Evolutionary conservation across 495 filamentous ascomycete genomes (phyloP).

Genomic region (Hyphodiscus hymeniophilus): DNA sequence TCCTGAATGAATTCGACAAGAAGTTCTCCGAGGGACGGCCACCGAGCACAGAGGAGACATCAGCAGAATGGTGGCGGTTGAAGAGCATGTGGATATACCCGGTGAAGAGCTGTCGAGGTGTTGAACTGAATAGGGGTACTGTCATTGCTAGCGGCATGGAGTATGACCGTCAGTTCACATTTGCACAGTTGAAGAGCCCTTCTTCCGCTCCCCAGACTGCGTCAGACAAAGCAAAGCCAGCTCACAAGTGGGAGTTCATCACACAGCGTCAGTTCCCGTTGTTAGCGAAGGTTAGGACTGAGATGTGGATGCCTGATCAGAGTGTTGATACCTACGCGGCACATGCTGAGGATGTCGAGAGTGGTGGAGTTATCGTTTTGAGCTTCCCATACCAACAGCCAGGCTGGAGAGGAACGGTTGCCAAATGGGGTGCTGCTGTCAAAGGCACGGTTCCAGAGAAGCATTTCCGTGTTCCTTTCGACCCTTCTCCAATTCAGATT

Average conservation of each 20-base stretch:
- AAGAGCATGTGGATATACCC: conserved; percentile 84
- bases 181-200: conserved; percentile 52
- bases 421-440: conserved; percentile 35
- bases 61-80: conserved; percentile 43
- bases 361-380: conserved; percentile 50
- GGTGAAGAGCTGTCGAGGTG: conserved; percentile 75
- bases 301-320: conserved; percentile 74
- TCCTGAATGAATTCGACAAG: conserved; percentile 30
- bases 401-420: conserved; percentile 33
- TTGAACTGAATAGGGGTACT: conserved; percentile 61
- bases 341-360: conserved; percentile 38
- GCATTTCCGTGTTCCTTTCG: conserved; percentile 57
- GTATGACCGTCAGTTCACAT: conserved; percentile 79
- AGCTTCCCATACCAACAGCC: conserved; percentile 48
- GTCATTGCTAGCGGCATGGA: conserved; percentile 66
- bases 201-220: conserved; percentile 34
- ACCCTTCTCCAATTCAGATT: conserved; percentile 45
- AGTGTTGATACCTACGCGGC: conserved; percentile 34
- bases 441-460: conserved; percentile 38
- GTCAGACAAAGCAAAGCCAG: conserved; percentile 32
- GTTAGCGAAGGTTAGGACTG: conserved; percentile 64
- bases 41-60: conserved; percentile 20
- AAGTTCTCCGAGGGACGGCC: conserved; percentile 21
- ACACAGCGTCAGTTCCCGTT: conserved; percentile 69
- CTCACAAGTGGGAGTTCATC: conserved; percentile 65